Evolutionary conservation across 345 rosid species (phyloP).

Genomic region (Salix suchowensis): DNA sequence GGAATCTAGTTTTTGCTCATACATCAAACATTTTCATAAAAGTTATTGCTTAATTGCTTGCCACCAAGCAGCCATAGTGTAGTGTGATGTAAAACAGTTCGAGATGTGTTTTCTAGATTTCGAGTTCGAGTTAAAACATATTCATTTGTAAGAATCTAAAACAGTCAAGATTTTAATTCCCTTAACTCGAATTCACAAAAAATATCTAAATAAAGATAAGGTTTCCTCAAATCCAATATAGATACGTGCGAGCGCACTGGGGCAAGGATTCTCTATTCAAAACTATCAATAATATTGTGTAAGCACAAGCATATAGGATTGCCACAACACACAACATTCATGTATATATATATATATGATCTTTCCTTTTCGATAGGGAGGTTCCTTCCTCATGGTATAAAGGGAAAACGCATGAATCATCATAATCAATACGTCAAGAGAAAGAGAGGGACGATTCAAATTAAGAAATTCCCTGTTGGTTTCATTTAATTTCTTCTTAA

Average conservation of each 20-base stretch:
- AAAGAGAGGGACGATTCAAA: too few relatives aligned
- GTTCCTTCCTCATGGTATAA: background rate
- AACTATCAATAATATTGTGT: too few relatives aligned
- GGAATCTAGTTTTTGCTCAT: background rate
- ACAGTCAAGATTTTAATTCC: rapidly evolving
- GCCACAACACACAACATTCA: background rate
- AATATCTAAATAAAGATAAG: too few relatives aligned
- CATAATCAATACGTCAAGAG: background rate
- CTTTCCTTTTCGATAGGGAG: background rate
- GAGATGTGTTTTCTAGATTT: too few relatives aligned
- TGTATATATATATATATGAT: background rate
- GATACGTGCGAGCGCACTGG: too few relatives aligned
- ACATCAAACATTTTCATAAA: background rate
- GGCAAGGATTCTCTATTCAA: too few relatives aligned
- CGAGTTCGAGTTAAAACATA: too few relatives aligned
- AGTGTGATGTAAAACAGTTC: too few relatives aligned
- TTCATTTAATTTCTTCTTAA: too few relatives aligned
- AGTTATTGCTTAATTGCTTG: background rate
- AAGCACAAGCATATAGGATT: background rate
- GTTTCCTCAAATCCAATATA: rapidly evolving
- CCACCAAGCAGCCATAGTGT: too few relatives aligned
- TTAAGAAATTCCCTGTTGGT: too few relatives aligned
- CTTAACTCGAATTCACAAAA: rapidly evolving
- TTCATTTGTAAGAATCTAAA: too few relatives aligned
- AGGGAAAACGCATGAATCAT: background rate